A percentile compares a stretch with the other conserved stretches of the same genome.
phyloP scores from a whole-genome alignment of 306 rosid species.

The Prunus mira region DNA sequence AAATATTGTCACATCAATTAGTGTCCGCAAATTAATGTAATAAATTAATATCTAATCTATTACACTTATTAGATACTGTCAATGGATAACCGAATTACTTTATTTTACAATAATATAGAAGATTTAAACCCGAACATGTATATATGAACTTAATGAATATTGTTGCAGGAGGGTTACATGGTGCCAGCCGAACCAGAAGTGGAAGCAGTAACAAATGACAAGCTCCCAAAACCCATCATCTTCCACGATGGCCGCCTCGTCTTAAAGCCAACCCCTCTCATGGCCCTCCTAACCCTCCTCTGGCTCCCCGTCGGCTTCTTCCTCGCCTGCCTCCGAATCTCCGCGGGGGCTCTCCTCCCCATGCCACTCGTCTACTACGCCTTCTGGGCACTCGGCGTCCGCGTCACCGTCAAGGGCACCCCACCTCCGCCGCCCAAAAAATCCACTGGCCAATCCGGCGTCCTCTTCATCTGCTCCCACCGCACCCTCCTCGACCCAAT shows the following conservation, averaged over 20 bases:
- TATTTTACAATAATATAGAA: no score
- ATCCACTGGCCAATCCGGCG: constrained; percentile 35
- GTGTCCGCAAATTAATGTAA: no score
- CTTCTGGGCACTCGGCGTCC: constrained; percentile 70
- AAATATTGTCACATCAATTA: no score
- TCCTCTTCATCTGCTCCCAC: constrained; percentile 79
- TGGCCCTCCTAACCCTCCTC: constrained; percentile 50
- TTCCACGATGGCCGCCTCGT: constrained; percentile 87
- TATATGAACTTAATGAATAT: not conserved
- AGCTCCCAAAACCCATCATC: constrained; percentile 75
- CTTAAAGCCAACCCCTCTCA: constrained; percentile 63
- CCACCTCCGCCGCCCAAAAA: constrained; percentile 54
- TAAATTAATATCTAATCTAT: no score
- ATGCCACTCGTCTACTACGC: constrained; percentile 68
- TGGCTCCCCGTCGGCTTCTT: constrained; percentile 76
- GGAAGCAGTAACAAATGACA: constrained; percentile 43
- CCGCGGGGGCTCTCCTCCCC: constrained; percentile 78
- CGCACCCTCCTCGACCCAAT: constrained; percentile 78
- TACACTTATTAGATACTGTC: no score
- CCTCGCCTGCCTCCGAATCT: constrained; percentile 62
- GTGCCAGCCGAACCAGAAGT: constrained; percentile 45
- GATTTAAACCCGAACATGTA: not conserved
- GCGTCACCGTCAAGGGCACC: constrained; percentile 59
- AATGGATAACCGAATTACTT: no score
- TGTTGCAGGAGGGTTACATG: constrained; percentile 61